Evolutionary conservation across 495 filamentous ascomycete genomes (phyloP).

Genomic region (Aspergillus heteromorphus): DNA sequence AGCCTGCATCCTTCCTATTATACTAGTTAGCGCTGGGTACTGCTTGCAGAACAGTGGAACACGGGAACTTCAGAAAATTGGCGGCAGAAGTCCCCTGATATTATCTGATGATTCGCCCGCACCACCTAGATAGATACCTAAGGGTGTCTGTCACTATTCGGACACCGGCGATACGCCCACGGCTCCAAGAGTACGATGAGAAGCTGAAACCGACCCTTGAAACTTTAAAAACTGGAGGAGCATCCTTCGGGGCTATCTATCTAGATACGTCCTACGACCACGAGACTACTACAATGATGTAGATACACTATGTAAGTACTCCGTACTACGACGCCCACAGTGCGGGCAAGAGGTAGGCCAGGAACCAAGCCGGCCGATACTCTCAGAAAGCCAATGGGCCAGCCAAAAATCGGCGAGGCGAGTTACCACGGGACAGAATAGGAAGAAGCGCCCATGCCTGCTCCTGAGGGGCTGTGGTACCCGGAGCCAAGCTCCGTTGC

Average conservation of each 20-base stretch:
- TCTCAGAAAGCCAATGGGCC: background rate
- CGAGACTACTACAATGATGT: no score
- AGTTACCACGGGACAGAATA: background rate
- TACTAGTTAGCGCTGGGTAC: no score
- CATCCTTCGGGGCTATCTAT: no score
- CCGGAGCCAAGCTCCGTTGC: slow-evolving; percentile 8
- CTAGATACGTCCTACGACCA: no score
- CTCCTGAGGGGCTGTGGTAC: background rate
- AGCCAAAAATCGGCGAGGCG: background rate
- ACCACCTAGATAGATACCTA: background rate
- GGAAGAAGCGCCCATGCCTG: no score
- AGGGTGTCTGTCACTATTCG: background rate
- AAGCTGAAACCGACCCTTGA: background rate
- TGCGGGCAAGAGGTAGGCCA: background rate
- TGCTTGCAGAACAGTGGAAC: no score
- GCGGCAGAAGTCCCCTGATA: no score
- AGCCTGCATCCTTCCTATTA: no score
- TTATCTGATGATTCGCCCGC: background rate
- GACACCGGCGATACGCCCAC: background rate
- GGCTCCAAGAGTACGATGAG: background rate
- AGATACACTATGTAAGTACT: no score
- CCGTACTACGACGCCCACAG: no score
- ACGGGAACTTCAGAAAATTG: no score
- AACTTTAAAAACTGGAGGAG: background rate
- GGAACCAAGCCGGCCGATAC: background rate